Base-by-base conservation (phyloP, 164 flowering plant genomes). In the Magnolia sinica region DNA sequence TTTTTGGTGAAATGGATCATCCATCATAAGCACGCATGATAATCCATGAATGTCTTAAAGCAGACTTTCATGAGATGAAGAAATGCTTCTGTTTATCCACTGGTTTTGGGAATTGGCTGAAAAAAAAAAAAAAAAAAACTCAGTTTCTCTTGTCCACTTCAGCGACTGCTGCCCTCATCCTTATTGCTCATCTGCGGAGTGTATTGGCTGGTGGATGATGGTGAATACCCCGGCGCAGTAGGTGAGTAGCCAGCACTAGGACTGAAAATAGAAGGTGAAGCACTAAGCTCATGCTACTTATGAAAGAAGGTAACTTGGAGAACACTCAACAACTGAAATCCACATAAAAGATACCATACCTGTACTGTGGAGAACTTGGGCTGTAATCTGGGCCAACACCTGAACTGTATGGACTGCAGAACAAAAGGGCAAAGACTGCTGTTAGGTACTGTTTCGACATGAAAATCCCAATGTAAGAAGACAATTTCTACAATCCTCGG, bases 161-260 rank as follows among this genome's bases (percentile, higher is more conserved):
- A 83, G 9, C 76, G 63, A 51, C 78, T 78, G 64, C 76, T 80
- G 29, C n/a, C 75, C 83, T 84, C 84, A 22, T 90, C 92, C 80
- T 88, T 87, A 76, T 84, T 83, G 79, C 90, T 91, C 63, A 79
- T 72, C 65, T 89, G 90, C 8, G 95, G 92, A 8, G 95, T 87
- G 86, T 86, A 91, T 81, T 96, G 98, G 76, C 98, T 89, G 49
- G 96, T 90, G 1, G 98, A 92, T 20, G 98, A 88, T 1, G 98
- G 97, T 0, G 98, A 96, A 80, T 96, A 96, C 0, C 99, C 97
- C 0, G 99, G 99, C 9, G 93, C 91, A 77, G 93, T 94, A 2
- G 99, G 99, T 2, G 99, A 96, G 84, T 96, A 94, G 29, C 97
- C 99, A 1, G 92, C 92, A 82, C 98, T 94, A 6, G 97, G 98